A percentile compares a stretch with the other conserved stretches of the same genome.
Evolutionary conservation across 1,284 basidiomycete species (phyloP).

Genomic region (Porogramme epimiltina): DNA sequence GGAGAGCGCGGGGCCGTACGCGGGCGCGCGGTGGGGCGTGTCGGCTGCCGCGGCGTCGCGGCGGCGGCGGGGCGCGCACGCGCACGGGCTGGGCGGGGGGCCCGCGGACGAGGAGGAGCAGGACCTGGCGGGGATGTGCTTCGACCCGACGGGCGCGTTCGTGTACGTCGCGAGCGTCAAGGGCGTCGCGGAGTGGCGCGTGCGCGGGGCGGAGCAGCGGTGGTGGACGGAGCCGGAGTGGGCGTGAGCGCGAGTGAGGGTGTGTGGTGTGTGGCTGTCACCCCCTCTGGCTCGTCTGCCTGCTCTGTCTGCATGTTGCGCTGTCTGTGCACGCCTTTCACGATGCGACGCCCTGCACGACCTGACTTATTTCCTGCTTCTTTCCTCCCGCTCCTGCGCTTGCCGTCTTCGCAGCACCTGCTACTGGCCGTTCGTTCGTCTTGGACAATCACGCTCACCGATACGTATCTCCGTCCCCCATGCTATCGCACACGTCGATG

Average conservation of each 20-base stretch:
- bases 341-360: not conserved
- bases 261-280: not conserved
- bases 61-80: conserved; percentile 27
- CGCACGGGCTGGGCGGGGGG: conserved; percentile 22
- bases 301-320: no score
- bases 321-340: not conserved
- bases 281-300: no score
- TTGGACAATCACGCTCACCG: not conserved
- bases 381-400: not conserved
- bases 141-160: conserved; percentile 67
- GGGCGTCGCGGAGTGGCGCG: conserved; percentile 67
- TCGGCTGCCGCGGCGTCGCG: conserved; percentile 1
- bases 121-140: conserved; percentile 74
- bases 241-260: conserved; percentile 21
- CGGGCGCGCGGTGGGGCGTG: not conserved
- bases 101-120: conserved; percentile 41
- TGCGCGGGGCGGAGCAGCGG: conserved; percentile 59
- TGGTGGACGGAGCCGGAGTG: conserved; percentile 51
- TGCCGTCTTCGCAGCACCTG: no score
- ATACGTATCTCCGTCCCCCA: not conserved
- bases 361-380: not conserved
- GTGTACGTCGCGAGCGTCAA: conserved; percentile 69
- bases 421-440: not conserved
- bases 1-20: no score
- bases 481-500: not conserved